Evolutionary conservation across 495 filamentous ascomycete genomes (phyloP).

Genomic region (Elaphomyces granulatus): DNA sequence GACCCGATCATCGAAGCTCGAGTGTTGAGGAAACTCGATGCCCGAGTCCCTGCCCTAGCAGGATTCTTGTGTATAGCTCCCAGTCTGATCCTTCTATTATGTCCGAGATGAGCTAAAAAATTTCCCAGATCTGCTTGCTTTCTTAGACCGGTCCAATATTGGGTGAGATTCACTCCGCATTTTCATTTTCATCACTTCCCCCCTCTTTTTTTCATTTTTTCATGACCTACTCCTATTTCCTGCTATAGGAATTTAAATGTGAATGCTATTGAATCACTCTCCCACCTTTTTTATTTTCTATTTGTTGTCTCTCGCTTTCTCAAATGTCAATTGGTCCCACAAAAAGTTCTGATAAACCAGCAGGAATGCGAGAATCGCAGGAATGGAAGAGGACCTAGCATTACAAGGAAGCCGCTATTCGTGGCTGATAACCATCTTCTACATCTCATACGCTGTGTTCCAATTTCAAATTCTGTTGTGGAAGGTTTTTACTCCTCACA

Average conservation of each 20-base stretch:
- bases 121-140: slow-evolving; percentile 43
- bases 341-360: slow-evolving; percentile 7
- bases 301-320: too few species aligned
- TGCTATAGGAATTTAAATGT: too few species aligned
- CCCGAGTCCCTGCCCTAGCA: slow-evolving; percentile 35
- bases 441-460: slow-evolving; percentile 47
- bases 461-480: slow-evolving; percentile 60
- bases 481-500: slow-evolving; percentile 48
- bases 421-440: slow-evolving; percentile 73
- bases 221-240: too few species aligned
- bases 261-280: too few species aligned
- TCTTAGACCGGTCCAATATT: slow-evolving; percentile 56
- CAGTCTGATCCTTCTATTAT: slow-evolving; percentile 8
- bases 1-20: slow-evolving; percentile 40
- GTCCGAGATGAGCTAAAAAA: slow-evolving; percentile 9
- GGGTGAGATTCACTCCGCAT: slow-evolving; percentile 27
- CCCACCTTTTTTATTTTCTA: too few species aligned
- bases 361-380: slow-evolving; percentile 53
- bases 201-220: too few species aligned
- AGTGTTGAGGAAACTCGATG: slow-evolving; percentile 47
- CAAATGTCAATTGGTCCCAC: too few species aligned
- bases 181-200: too few species aligned
- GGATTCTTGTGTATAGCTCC: slow-evolving; percentile 36
- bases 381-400: slow-evolving; percentile 38
- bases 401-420: slow-evolving; percentile 39